Base-by-base conservation (phyloP, 495 filamentous ascomycete genomes). In the Aspergillus biplanus region DNA sequence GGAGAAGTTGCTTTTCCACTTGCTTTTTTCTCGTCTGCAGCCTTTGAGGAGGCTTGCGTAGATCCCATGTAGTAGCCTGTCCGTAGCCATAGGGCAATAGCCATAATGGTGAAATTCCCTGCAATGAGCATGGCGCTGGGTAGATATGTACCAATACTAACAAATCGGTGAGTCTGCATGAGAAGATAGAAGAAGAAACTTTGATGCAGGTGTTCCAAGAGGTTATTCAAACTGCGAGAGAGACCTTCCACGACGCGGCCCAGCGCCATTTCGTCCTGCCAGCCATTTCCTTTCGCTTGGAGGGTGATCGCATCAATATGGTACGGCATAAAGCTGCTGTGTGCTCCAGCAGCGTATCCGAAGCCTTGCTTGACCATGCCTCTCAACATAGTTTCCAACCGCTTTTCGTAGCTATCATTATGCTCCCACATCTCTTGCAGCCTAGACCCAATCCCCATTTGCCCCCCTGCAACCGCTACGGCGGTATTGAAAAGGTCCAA, bases 181-280 rank as follows among this genome's bases (percentile, higher is more conserved):
- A 99, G 85, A 31, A 99, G 79, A 74, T 99, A 99, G 78, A 99
- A 98, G 83, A 99, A 99, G 83, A 98, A 99, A 71, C 92, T 97
- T 80, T 99, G 95, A 70, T 99, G 95, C 63, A 99, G 85, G 73
- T 98, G 93, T 76, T 99, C 95, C 15, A 99, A 83, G 56, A 99
- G 76, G 71, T 99, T 99, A 77, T 99, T 99, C 73, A 99, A 78
- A 68, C 91, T 96, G 59, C 95, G 83, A 69, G 93, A 96, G 8
- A 93, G 81, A 71, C 92, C 90, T 75, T 99, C 95, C 3, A 98
- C 82, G 0, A 92, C 90, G 37, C 94, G 83, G 8, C 96, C 95
- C 67, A 99, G 83, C 21, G 89, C 89, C 91, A 97, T 97, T 74
- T 98, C 95, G 71, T 99, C 95, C 70, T 98, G 92, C 90, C 92